These are phyloP conservation scores for Picea glauca DNA, from an alignment of 75 land plant species.

Conservation along the genomic window DNA sequence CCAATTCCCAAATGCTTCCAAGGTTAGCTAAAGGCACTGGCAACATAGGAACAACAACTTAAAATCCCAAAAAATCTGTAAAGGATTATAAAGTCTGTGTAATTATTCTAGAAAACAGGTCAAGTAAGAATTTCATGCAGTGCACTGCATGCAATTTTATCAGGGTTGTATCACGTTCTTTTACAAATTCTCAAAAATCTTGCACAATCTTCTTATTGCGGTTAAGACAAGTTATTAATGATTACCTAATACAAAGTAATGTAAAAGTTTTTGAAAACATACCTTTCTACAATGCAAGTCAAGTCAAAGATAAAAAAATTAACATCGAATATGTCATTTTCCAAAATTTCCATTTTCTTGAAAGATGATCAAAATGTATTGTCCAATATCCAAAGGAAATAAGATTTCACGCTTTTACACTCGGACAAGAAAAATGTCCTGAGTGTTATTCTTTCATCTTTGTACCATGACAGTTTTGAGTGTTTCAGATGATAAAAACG, in stretches of 20 bases:
- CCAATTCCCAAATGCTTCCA: background rate
- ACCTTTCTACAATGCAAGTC: background rate
- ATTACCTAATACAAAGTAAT: too few relatives aligned
- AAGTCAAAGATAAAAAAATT: background rate
- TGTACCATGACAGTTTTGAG: too few relatives aligned
- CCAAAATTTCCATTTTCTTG: background rate
- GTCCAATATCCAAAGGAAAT: too few relatives aligned
- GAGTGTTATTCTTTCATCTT: too few relatives aligned
- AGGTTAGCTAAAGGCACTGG: background rate
- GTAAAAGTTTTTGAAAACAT: background rate
- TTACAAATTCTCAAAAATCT: too few relatives aligned
- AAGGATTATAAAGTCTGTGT: background rate
- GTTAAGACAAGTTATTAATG: too few relatives aligned
- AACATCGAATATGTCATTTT: background rate
- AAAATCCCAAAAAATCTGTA: background rate
- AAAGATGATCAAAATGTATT: background rate
- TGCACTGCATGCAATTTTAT: background rate
- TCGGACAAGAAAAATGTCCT: too few relatives aligned
- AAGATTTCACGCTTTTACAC: too few relatives aligned
- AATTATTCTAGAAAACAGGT: background rate
- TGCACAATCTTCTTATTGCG: too few relatives aligned
- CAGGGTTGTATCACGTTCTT: background rate
- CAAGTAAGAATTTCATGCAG: background rate
- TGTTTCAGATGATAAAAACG: background rate
- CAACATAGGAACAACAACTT: background rate